These are phyloP conservation scores for Zygoascus tannicola DNA, from an alignment of 805 yeast species.

Conservation along the genomic window DNA sequence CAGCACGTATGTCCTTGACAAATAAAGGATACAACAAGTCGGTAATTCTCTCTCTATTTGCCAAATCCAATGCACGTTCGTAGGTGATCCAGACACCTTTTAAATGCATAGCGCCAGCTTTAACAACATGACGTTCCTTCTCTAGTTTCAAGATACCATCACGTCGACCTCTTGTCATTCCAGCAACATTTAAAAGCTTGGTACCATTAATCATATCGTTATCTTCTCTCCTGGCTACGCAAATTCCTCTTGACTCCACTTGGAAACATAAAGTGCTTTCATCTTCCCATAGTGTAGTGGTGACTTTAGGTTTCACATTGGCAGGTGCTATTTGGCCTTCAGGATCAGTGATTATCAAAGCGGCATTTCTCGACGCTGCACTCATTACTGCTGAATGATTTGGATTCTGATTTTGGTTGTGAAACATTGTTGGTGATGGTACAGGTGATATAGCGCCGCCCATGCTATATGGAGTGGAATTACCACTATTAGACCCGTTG, in stretches of 20 bases:
- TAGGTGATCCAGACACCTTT: slow-evolving; percentile 88
- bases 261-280: slow-evolving; percentile 78
- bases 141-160: slow-evolving; percentile 77
- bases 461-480: neutral
- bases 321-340: slow-evolving; percentile 34
- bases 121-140: slow-evolving; percentile 68
- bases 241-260: slow-evolving; percentile 72
- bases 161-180: slow-evolving; percentile 81
- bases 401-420: neutral
- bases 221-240: slow-evolving; percentile 76
- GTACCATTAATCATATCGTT: slow-evolving; percentile 81
- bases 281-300: slow-evolving; percentile 84
- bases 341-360: slow-evolving; percentile 28
- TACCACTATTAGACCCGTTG: neutral
- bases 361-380: neutral
- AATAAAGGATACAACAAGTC: slow-evolving; percentile 59
- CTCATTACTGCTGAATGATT: neutral
- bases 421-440: neutral
- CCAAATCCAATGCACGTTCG: slow-evolving; percentile 72
- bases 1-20: slow-evolving; percentile 52
- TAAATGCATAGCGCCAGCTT: slow-evolving; percentile 81
- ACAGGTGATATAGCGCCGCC: neutral
- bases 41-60: slow-evolving; percentile 67
- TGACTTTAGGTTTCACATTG: slow-evolving; percentile 46
- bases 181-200: slow-evolving; percentile 69